Evolutionary conservation across 208 protist species (phyloP), one percentile per base, ranked within the genome.

Genomic region (Crithidia mellificae): DNA sequence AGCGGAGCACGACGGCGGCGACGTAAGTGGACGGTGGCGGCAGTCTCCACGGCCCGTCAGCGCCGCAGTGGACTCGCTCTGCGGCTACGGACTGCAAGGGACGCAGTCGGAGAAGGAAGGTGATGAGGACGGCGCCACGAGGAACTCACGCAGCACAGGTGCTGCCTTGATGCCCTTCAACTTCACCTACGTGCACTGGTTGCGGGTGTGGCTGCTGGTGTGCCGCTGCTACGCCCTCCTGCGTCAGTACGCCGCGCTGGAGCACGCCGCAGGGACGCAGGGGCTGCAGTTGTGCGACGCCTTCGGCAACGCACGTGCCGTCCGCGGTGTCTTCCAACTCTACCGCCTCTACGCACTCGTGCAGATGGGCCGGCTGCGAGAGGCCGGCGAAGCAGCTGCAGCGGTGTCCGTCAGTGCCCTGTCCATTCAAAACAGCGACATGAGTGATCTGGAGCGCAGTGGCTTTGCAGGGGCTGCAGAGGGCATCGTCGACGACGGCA

Each of bases 151-250:
- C 59, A n/a, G 32, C 68, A 22, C 24, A 15, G 29, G 56, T 29
- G 49, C 25, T 41, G 47, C 22, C 32, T 25, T 24, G 0, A 34
- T 56, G 38, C 58, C 55, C 12, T 44, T 54, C 52, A 25, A 58
- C 47, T 59, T 59, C 57, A 39, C 24, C 34, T 76, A 54, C 27
- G 51, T 58, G 15, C 15, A 77, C 57, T 71, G 63, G 72, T 36
- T 59, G 20, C 38, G 39, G 27, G 72, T 71, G 36, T 77, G 72
- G 72, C 29, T 58, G 36, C 70, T 76, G 34, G 50, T 76, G 50
- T 76, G 70, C 39, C 70, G 63, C 52, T 76, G 70, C 41, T 76
- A 76, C 49, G 11, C 61, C 36, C 39, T 47, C 5, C 63, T 66
- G 1, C 62, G 70, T 8, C 70, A 54, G 63, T 76, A 66, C 41